Conservation (phyloP, 2,329 filamentous ascomycete species). For the Fusarium proliferatum region DNA sequence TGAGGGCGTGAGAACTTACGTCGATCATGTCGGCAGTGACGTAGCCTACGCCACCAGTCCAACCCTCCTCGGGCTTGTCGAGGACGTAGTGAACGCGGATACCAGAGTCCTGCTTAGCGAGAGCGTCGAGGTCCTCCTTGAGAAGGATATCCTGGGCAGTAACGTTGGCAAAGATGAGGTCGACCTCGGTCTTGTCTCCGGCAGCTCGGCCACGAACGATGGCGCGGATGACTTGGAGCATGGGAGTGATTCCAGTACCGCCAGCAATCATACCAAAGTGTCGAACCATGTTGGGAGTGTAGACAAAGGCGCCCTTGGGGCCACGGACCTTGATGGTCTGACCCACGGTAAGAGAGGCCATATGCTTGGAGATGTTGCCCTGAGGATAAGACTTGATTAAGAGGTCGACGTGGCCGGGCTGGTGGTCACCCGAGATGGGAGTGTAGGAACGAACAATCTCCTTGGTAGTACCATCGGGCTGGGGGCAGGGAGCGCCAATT, state of each 20-base stretch:
- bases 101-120: constrained; percentile 79
- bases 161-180: constrained; percentile 97
- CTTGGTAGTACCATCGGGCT: constrained; percentile 77
- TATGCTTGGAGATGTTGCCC: constrained; percentile 95
- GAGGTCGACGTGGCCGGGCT: constrained; percentile 92
- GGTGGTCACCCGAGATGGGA: constrained; percentile 88
- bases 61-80: constrained; percentile 92
- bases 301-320: constrained; percentile 97
- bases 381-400: constrained; percentile 98
- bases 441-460: constrained; percentile 94
- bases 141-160: constrained; percentile 92
- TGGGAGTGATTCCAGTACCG: constrained; percentile 97
- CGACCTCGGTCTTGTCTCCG: constrained; percentile 88
- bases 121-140: constrained; percentile 86
- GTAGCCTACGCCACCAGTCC: constrained; percentile 93
- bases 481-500: constrained; percentile 79
- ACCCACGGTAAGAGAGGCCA: constrained; percentile 84
- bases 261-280: constrained; percentile 98
- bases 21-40: constrained; percentile 97
- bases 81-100: constrained; percentile 95
- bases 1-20: constrained; percentile 57
- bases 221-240: constrained; percentile 95
- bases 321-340: constrained; percentile 91
- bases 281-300: constrained; percentile 95
- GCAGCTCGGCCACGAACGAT: constrained; percentile 83